A percentile compares a stretch with the other conserved stretches of the same genome.
These are phyloP conservation scores for Epithele typhae DNA, from an alignment of 768 basidiomycete genomes.

Conservation along the genomic window DNA sequence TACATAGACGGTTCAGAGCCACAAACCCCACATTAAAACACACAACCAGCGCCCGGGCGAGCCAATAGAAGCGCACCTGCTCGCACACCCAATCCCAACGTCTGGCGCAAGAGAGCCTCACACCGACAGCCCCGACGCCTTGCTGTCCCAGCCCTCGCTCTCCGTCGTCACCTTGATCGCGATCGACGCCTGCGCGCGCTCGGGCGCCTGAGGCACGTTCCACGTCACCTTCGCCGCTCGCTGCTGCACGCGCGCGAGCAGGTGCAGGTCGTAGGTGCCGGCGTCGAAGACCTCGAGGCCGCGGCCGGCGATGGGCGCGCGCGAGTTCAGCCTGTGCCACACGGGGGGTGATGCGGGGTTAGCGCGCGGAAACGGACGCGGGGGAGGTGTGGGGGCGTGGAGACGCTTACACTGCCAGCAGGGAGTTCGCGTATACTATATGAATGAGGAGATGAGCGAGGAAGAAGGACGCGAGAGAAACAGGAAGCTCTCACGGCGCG, in stretches of 20 bases:
- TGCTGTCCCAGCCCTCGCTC: not conserved
- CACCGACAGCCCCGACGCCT: no score
- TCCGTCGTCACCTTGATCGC: constrained; percentile 2
- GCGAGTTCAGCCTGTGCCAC: not conserved
- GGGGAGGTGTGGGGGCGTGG: not conserved
- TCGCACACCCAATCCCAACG: no score
- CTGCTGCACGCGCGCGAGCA: not conserved
- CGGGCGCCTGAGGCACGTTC: not conserved
- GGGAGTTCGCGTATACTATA: constrained; percentile 1
- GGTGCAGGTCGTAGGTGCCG: not conserved
- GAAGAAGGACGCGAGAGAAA: not conserved
- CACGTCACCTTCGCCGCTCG: not conserved
- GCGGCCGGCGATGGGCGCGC: not conserved
- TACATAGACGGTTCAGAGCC: no score
- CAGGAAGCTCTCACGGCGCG: not conserved
- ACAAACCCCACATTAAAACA: no score
- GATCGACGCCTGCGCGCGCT: not conserved
- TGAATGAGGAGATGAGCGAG: not conserved
- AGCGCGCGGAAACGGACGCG: no score
- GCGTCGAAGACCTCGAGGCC: not conserved
- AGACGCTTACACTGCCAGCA: not conserved
- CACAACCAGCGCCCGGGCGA: no score
- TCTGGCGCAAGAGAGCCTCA: no score
- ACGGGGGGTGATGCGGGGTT: no score
- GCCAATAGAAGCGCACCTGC: no score